phyloP scores from a whole-genome alignment of 768 basidiomycete species.

The Psilocybe cubensis region DNA sequence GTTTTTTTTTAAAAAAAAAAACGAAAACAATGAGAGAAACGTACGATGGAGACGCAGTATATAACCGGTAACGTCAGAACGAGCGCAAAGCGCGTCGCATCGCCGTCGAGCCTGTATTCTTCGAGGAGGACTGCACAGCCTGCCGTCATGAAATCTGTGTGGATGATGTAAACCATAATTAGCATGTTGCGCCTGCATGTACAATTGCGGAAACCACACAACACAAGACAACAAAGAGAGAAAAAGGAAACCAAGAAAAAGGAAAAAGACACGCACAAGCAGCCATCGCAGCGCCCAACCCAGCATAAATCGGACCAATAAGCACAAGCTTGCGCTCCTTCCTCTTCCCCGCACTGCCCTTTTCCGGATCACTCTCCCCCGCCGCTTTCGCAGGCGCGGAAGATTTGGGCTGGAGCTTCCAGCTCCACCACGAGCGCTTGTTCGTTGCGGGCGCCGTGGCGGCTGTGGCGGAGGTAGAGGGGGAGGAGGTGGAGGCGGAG shows the following conservation, averaged over 20 bases:
- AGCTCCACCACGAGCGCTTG: constrained; percentile 46
- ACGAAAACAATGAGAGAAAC: constrained; percentile 24
- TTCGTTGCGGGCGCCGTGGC: constrained; percentile 14
- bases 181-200: too few relatives aligned
- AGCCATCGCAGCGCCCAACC: constrained; percentile 65
- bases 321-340: constrained; percentile 51
- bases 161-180: too few relatives aligned
- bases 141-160: constrained; percentile 64
- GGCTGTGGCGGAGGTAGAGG: too few relatives aligned
- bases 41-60: constrained; percentile 76
- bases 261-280: constrained; percentile 47
- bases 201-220: background rate
- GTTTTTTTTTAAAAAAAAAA: background rate
- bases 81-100: constrained; percentile 65
- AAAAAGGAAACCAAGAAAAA: constrained; percentile 15
- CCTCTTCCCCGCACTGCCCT: constrained; percentile 34
- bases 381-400: constrained; percentile 8
- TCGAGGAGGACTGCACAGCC: constrained; percentile 63
- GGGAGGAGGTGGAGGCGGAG: too few relatives aligned
- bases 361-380: constrained; percentile 38
- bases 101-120: constrained; percentile 70
- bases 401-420: constrained; percentile 43
- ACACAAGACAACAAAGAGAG: background rate
- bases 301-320: constrained; percentile 74
- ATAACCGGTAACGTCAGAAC: constrained; percentile 69